Evolutionary conservation across 1,139 yeast species (phyloP), one percentile per base, ranked within the genome.

Genomic region (Pichia cactophila): DNA sequence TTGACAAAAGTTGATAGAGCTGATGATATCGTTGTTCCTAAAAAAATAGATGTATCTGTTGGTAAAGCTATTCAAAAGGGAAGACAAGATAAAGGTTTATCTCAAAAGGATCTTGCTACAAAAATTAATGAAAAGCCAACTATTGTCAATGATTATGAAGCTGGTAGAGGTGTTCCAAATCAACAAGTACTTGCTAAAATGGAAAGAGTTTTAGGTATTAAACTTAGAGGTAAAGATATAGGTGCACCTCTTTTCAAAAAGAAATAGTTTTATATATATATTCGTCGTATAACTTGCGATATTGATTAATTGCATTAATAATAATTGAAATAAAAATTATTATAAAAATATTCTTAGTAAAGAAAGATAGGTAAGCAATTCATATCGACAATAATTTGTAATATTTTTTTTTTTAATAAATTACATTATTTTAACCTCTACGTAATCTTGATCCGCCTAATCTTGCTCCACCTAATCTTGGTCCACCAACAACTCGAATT

Each of bases 31-130:
- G 95, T 89, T 50, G 86, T 95, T 41, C 95, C 95, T 49, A 86
- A 90, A 71, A 94, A 89, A 72, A 71, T 92, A 51, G 95, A 88
- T 52, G 73, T 77, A 33, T 71, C 72, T 53, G 97, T 94, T 39
- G 98, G 98, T 61, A 86, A 84, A 66, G 85, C 94, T 49, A 89
- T 92, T 61, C 79, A 82, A 54, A 75, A 83, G 67, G 96, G 86
- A 42, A 84, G 98, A 72, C 85, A 82, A 63, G 97, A 87, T 56
- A 89, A 89, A 78, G 80, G 80, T 62, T 67, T 89, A 64, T 86
- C 97, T 11, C 98, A 92, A 70, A 92, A 92, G 76, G 98, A 92
- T 60, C 77, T 92, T 63, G 98, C 98, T 61, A 88, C 96, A 55
- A 86, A 83, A 68, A 80, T 92, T 65, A 90, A 89, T 68, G 98